Conservation (phyloP, 2,329 filamentous ascomycete species). For the Aspergillus amoenus region DNA sequence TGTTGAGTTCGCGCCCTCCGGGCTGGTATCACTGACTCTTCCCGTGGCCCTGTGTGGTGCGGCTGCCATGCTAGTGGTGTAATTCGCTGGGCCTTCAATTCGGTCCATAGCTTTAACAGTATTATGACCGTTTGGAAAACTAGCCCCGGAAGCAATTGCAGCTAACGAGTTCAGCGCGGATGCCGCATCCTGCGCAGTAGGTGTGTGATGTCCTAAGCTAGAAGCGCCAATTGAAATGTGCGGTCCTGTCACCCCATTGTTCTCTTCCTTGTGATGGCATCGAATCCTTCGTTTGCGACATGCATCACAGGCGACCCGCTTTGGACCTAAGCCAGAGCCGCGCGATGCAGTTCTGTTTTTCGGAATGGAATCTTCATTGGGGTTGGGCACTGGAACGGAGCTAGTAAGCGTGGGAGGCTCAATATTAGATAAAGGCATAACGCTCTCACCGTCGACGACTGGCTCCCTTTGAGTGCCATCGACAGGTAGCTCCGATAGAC, state of each 20-base stretch:
- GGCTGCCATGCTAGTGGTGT: slow-evolving; percentile 26
- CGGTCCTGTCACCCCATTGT: slow-evolving; percentile 26
- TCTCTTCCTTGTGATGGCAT: slow-evolving; percentile 63
- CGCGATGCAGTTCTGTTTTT: slow-evolving; percentile 51
- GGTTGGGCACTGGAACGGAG: slow-evolving; percentile 16
- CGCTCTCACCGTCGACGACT: slow-evolving; percentile 13
- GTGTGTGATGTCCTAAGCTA: slow-evolving; percentile 29
- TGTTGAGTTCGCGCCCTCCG: slow-evolving; percentile 40
- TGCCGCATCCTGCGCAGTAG: slow-evolving; percentile 39
- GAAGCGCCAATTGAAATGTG: slow-evolving; percentile 32
- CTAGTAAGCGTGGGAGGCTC: slow-evolving; percentile 22
- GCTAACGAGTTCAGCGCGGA: slow-evolving; percentile 40
- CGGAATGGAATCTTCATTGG: slow-evolving; percentile 29
- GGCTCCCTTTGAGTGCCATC: slow-evolving; percentile 17
- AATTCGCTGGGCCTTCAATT: slow-evolving; percentile 28
- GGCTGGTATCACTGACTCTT: slow-evolving; percentile 31
- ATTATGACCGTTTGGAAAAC: slow-evolving; percentile 28
- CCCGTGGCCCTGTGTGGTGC: slow-evolving; percentile 27
- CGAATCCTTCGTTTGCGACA: slow-evolving; percentile 62
- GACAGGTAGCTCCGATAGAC: slow-evolving; percentile 29
- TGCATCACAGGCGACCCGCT: slow-evolving; percentile 60
- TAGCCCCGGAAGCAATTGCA: slow-evolving; percentile 38
- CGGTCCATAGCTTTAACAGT: slow-evolving; percentile 25
- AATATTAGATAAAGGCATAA: slow-evolving; percentile 26
- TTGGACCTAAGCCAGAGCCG: slow-evolving; percentile 59